These are phyloP conservation scores for Candida morakotiae DNA, from an alignment of 805 yeast genomes.

Conservation along the genomic window DNA sequence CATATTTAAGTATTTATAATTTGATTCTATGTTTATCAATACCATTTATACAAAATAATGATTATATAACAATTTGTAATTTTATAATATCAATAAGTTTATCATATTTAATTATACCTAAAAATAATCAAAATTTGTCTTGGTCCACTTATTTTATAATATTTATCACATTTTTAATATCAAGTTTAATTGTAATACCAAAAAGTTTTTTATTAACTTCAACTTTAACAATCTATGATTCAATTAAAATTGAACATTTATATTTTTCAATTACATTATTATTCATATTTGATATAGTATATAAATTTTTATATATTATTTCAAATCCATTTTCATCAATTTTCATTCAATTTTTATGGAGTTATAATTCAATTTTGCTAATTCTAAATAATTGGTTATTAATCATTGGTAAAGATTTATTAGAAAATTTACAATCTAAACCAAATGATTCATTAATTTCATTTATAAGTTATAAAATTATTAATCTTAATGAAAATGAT, in stretches of 20 bases:
- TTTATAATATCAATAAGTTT: not conserved
- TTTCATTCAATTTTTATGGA: constrained; percentile 2
- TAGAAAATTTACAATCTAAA: not conserved
- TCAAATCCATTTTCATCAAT: not conserved
- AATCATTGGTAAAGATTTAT: constrained; percentile 1
- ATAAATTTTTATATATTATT: not conserved
- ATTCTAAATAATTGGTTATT: constrained; percentile 1
- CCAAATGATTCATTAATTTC: not conserved
- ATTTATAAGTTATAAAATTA: not conserved
- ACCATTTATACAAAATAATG: not conserved
- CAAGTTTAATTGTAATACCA: constrained; percentile 2
- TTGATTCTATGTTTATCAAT: not conserved
- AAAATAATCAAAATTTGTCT: not conserved
- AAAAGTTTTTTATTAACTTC: constrained; percentile 2
- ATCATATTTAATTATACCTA: constrained; percentile 3
- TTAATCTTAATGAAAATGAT: constrained; percentile 1
- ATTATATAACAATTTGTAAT: not conserved
- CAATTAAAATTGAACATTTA: constrained; percentile 2
- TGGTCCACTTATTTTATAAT: not conserved
- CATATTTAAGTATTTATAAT: not conserved
- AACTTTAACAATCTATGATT: not conserved
- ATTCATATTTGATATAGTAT: not conserved
- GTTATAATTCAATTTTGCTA: constrained; percentile 1
- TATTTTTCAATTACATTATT: not conserved
- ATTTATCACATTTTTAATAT: not conserved